These are phyloP conservation scores for Kurtzmaniella cleridarum DNA, from an alignment of 805 yeast genomes.

Conservation along the genomic window DNA sequence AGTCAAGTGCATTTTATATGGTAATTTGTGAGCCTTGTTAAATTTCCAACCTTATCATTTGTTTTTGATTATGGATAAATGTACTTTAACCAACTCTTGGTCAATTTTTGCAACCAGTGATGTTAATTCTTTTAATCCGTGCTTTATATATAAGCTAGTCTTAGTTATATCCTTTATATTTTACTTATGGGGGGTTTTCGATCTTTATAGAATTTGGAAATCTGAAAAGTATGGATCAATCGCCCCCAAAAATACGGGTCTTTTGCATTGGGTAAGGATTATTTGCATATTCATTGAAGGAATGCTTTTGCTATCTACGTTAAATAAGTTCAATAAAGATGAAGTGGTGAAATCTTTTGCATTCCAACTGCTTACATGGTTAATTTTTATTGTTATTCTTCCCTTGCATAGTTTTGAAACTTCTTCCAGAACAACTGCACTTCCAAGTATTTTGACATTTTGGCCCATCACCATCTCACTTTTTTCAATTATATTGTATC, in stretches of 20 bases:
- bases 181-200: slow-evolving; percentile 2
- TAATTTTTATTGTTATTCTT: slow-evolving; percentile 10
- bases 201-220: no score
- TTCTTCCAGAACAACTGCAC: slow-evolving; percentile 14
- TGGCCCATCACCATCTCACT: slow-evolving; percentile 23
- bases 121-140: slow-evolving; percentile 32
- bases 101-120: slow-evolving; percentile 17
- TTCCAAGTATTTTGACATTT: slow-evolving; percentile 18
- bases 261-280: slow-evolving; percentile 17
- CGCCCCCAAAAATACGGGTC: slow-evolving; percentile 19
- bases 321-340: slow-evolving; percentile 10
- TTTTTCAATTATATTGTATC: slow-evolving; percentile 17
- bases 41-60: no score
- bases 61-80: slow-evolving; percentile 7
- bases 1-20: no score
- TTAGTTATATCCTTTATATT: slow-evolving; percentile 7
- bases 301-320: slow-evolving; percentile 10
- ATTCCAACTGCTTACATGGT: slow-evolving; percentile 7
- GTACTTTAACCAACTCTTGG: slow-evolving; percentile 8
- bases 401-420: slow-evolving; percentile 26
- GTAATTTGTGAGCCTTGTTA: no score
- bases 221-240: slow-evolving; percentile 11
- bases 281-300: slow-evolving; percentile 14
- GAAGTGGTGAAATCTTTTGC: slow-evolving; percentile 16
- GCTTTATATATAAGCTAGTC: slow-evolving; percentile 17